A percentile compares a stretch with the other conserved stretches of the same genome.
phyloP scores from a whole-genome alignment of 306 rosid species.

The Cyclanthera cordifolia region DNA sequence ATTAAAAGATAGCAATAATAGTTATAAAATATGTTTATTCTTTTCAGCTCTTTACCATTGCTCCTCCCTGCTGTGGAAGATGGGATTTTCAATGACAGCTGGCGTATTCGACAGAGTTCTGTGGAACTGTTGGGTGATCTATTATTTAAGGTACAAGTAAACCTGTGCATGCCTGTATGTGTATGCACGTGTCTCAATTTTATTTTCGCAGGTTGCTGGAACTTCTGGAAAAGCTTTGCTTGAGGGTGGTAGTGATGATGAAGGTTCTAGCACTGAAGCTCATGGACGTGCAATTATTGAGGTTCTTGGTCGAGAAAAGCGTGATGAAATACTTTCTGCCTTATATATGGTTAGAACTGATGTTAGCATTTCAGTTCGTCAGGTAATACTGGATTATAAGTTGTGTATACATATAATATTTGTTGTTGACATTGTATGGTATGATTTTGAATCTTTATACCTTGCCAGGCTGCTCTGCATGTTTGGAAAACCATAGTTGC shows the following conservation, averaged over 20 bases:
- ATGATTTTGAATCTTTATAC: slow-evolving; percentile 6
- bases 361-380: slow-evolving; percentile 93
- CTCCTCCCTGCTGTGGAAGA: slow-evolving; percentile 96
- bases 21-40: background rate
- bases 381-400: slow-evolving; percentile 37
- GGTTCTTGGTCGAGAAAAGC: slow-evolving; percentile 77
- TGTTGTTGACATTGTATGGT: background rate
- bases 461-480: slow-evolving; percentile 81
- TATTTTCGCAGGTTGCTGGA: slow-evolving; percentile 75
- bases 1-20: background rate
- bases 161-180: background rate
- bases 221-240: slow-evolving; percentile 98
- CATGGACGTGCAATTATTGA: slow-evolving; percentile 97
- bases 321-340: slow-evolving; percentile 90
- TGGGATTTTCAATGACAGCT: slow-evolving; percentile 90
- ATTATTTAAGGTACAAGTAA: slow-evolving; percentile 62
- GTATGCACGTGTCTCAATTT: background rate
- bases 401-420: background rate
- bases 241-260: slow-evolving; percentile 99
- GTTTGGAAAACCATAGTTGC: slow-evolving; percentile 99
- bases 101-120: slow-evolving; percentile 97
- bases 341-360: slow-evolving; percentile 95
- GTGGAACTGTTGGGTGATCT: slow-evolving; percentile 94
- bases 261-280: slow-evolving; percentile 98
- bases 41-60: slow-evolving; percentile 73